Conservation (phyloP, 768 basidiomycete species). For the Amanita fuliginea region DNA sequence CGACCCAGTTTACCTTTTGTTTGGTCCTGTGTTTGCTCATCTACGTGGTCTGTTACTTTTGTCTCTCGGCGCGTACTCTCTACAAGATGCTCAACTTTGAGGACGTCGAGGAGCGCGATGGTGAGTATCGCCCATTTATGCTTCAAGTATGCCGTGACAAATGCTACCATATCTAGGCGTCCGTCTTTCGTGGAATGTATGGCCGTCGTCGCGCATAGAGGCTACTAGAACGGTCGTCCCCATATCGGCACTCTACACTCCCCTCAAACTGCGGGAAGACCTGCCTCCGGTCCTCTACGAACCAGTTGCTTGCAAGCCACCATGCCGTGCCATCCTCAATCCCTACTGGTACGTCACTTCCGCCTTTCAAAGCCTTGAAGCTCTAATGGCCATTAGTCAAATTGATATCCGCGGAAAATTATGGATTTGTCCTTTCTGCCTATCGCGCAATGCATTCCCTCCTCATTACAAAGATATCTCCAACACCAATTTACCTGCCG, state of each 20-base stretch:
- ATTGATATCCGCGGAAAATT: conserved; percentile 97
- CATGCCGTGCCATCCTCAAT: conserved; percentile 95
- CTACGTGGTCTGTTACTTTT: conserved; percentile 21
- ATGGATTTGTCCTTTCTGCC: conserved; percentile 99
- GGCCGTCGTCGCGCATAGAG: conserved; percentile 97
- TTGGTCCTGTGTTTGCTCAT: conserved; percentile 18
- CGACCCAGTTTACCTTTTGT: not conserved
- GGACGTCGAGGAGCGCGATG: conserved; percentile 95
- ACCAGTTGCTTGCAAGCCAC: conserved; percentile 96
- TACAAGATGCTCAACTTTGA: conserved; percentile 69
- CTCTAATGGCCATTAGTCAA: conserved; percentile 47
- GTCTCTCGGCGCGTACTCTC: not conserved
- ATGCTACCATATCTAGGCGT: conserved; percentile 45
- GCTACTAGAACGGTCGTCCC: conserved; percentile 97
- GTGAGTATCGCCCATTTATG: conserved; percentile 29
- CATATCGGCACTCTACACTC: conserved; percentile 95
- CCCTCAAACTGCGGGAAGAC: conserved; percentile 88
- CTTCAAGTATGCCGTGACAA: not conserved
- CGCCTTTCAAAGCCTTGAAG: conserved; percentile 4
- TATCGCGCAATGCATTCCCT: conserved; percentile 93
- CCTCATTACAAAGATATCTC: conserved; percentile 99
- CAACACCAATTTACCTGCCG: conserved; percentile 91
- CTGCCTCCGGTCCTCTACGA: conserved; percentile 95
- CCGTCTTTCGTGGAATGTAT: conserved; percentile 96
- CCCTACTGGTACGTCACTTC: conserved; percentile 73